Evolutionary conservation across 225 moss, liverwort and hornwort genomes (phyloP), one percentile per base, ranked within the genome.

Genomic region (Sphagnum contortum): DNA sequence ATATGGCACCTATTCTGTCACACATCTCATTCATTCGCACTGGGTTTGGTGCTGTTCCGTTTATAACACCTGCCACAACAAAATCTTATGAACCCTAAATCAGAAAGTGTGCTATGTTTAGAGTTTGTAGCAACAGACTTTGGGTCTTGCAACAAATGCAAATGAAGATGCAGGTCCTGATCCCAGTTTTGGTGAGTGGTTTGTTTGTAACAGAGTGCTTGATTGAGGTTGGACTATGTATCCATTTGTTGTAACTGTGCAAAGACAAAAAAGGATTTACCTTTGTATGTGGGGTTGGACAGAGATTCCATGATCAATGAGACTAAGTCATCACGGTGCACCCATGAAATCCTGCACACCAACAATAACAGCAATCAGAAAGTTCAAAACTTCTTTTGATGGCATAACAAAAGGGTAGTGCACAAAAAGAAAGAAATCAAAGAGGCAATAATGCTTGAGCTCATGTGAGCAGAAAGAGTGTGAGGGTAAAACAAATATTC

Each of bases 21-120:
- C 91, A 94, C 74, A 94, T 68, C 80, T 94, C 94, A 44, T 83
- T 82, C 74, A 94, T 91, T 72, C 94, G 83, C 44, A 94, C 94
- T 55, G 94, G 94, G 66, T 94, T 94, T 48, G 91, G 94, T 69
- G 91, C 91, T 29, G 89, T 89, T 48, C 94, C 94, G 64, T 94
- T 94, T 48, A 94, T 86, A 48, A 72, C 86, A 69, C 94, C 94
- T 91, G 74, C 64, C 60, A 61, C 60, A 52, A 63, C 5, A 63
- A n/a, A 63, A 63, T 0, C 46, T 45, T 7, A 48, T 46, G 29
- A 29, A 29, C 29, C 29, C 29, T 29, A 29, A 29, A 29, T 29
- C 29, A 29, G 29, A 29, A 29, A 29, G 29, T 29, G 29, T 29
- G 29, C 29, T 29, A 29, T 29, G 29, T 0, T 29, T 29, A 29